Base-by-base conservation (phyloP, 305 asterid genomes). In the Salvia sclarea region DNA sequence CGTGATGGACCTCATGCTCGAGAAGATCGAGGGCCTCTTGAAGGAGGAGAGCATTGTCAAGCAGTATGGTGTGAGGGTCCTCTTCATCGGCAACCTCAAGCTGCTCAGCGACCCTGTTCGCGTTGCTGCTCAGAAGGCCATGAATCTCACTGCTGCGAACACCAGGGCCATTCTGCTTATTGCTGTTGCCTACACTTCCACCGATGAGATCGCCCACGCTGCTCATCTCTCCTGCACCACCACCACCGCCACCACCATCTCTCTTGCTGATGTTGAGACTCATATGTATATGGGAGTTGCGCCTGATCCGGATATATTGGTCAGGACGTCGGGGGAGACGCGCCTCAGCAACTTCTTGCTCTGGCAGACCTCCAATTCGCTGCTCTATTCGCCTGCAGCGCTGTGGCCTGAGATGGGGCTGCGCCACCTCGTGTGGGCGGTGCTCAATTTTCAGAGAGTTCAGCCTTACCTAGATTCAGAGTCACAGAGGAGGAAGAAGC, bases 391-490 rank as follows among this genome's bases (percentile, higher is more conserved):
- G 0, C 92, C 96, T 0, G 59, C 57, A 20, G 96, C 84, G 1
- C 72, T 87, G 55, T 87, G 92, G 91, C 96, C 96, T 8, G 95
- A 89, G 81, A 69, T 87, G 61, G 95, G 94, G 25, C 69, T 87
- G 62, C 50, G 82, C 24, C 94, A 89, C 70, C 67, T 91, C 47
- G 85, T 89, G 64, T 78, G 90, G 88, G 89, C 83, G 1, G 87
- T 91, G 5, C 45, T 91, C 72, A 79, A 80, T 68, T 89, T 83
- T 58, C 96, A 86, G 71, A 84, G 83, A 33, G 70, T 44, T 2
- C 58, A 82, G 65, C 73, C 84, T 38, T 74, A 73, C 47, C 65
- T 83, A 64, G 87, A n/a, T n/a, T n/a, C n/a, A n/a, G n/a, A n/a
- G n/a, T n/a, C n/a, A n/a, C n/a, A 83, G 83, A 86, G 71, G 79